Conservation (phyloP, 768 basidiomycete genomes). For the button mushroom (Agaricus bisporus) region DNA sequence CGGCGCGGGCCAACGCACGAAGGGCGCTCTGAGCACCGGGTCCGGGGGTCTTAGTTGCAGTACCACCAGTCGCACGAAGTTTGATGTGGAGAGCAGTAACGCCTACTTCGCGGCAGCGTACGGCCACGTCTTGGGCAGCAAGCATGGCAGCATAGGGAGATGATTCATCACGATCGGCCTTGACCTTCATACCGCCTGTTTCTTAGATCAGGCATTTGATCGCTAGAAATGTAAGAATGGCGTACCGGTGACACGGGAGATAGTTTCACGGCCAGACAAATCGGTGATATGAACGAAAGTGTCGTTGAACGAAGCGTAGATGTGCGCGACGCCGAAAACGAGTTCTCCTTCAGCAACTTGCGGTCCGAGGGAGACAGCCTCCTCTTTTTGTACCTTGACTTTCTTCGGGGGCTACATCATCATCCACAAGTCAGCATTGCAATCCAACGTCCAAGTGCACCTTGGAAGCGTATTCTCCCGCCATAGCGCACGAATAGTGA, state of each 20-base stretch:
- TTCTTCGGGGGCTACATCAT: conserved; percentile 72
- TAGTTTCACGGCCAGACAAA: conserved; percentile 98
- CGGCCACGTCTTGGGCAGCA: conserved; percentile 95
- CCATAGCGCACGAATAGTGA: not conserved
- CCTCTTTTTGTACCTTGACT: conserved; percentile 71
- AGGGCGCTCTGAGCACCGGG: conserved; percentile 98
- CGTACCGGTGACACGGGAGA: conserved; percentile 94
- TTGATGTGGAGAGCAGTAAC: conserved; percentile 99
- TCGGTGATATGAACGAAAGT: conserved; percentile 99
- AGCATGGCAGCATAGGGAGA: conserved; percentile 97
- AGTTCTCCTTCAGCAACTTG: conserved; percentile 95
- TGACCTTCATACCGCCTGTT: conserved; percentile 98
- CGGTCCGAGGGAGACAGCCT: conserved; percentile 88
- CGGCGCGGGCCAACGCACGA: conserved; percentile 95
- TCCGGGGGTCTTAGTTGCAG: conserved; percentile 97
- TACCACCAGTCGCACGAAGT: conserved; percentile 96
- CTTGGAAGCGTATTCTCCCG: not conserved
- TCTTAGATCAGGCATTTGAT: not conserved
- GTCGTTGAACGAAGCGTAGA: conserved; percentile 99
- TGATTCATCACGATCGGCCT: conserved; percentile 99
- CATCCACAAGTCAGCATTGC: conserved; percentile 44
- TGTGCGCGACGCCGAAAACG: conserved; percentile 98
- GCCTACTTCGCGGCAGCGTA: conserved; percentile 96
- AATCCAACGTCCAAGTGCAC: conserved; percentile 39
- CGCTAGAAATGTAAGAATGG: conserved; percentile 5